Percentiles rank a stretch among this genome's conserved stretches.
Evolutionary conservation across 1,139 yeast species (phyloP).

Genomic region (Groenewaldozyma sp.): DNA sequence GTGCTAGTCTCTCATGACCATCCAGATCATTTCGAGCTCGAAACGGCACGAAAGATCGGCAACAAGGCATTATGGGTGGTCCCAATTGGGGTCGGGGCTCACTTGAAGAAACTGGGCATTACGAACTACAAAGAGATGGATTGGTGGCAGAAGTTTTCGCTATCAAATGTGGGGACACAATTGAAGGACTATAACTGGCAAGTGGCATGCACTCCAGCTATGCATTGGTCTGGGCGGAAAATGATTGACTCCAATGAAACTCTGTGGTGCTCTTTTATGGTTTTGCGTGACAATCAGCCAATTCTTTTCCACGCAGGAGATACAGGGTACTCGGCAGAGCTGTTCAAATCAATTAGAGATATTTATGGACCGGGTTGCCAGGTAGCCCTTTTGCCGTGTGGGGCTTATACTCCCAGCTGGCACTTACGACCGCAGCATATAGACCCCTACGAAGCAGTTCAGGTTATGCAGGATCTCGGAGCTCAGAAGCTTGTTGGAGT

Average conservation of each 20-base stretch:
- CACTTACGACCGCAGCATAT: constrained; percentile 86
- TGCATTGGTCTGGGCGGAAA: constrained; percentile 95
- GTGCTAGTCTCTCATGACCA: constrained; percentile 87
- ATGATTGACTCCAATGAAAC: constrained; percentile 69
- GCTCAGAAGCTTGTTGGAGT: constrained; percentile 69
- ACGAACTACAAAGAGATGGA: constrained; percentile 57
- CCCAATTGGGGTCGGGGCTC: constrained; percentile 64
- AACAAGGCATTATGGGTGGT: constrained; percentile 69
- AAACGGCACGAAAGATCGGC: constrained; percentile 49
- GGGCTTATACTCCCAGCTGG: constrained; percentile 94
- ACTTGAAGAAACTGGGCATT: constrained; percentile 48
- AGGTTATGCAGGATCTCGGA: constrained; percentile 54
- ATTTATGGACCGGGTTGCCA: constrained; percentile 55
- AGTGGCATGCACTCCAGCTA: constrained; percentile 83
- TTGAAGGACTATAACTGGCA: constrained; percentile 42
- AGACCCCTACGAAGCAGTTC: constrained; percentile 66
- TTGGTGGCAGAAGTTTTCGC: constrained; percentile 65
- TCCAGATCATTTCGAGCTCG: constrained; percentile 82
- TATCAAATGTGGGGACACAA: neutral
- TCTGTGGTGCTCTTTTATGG: constrained; percentile 79
- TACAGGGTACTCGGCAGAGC: constrained; percentile 72
- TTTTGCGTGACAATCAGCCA: constrained; percentile 58
- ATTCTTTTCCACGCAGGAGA: constrained; percentile 88
- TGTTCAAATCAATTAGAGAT: constrained; percentile 56
- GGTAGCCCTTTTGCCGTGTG: constrained; percentile 79